Conservation (phyloP, 805 yeast genomes). For the Schwanniomyces vanrijiae region DNA sequence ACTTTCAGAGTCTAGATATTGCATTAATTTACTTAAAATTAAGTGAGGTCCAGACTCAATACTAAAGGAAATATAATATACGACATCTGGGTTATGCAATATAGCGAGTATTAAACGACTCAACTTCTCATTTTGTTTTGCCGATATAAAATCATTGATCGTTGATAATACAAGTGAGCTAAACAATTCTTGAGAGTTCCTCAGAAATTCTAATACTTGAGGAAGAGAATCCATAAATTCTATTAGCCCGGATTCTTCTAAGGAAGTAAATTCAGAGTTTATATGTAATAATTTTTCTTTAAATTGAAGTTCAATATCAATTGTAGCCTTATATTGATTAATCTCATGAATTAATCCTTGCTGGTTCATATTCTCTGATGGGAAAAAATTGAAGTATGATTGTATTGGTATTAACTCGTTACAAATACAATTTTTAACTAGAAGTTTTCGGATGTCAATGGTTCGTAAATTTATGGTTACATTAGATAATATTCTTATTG, state of each 20-base stretch:
- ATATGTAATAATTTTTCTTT: conserved; percentile 31
- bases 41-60: conserved; percentile 44
- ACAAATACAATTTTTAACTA: conserved; percentile 31
- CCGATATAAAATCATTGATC: conserved; percentile 22
- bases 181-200: conserved; percentile 25
- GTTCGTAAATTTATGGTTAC: conserved; percentile 7
- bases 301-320: conserved; percentile 23
- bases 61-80: conserved; percentile 41
- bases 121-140: conserved; percentile 31
- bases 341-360: conserved; percentile 26
- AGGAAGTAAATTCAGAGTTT: conserved; percentile 39
- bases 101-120: conserved; percentile 53
- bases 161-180: conserved; percentile 15
- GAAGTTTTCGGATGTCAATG: conserved; percentile 24
- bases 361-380: conserved; percentile 24
- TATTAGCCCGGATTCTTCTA: conserved; percentile 38
- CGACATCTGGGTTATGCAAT: conserved; percentile 38
- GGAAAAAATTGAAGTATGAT: conserved; percentile 25
- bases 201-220: conserved; percentile 19
- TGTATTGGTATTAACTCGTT: conserved; percentile 25
- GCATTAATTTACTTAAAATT: conserved; percentile 46
- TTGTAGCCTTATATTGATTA: conserved; percentile 19
- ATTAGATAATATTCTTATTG: conserved; percentile 9
- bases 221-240: conserved; percentile 25
- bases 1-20: conserved; percentile 48